Percentiles rank a stretch among this genome's conserved stretches.
Evolutionary conservation across 805 yeast species (phyloP).

Genomic region (Wickerhamomyces chambardii): DNA sequence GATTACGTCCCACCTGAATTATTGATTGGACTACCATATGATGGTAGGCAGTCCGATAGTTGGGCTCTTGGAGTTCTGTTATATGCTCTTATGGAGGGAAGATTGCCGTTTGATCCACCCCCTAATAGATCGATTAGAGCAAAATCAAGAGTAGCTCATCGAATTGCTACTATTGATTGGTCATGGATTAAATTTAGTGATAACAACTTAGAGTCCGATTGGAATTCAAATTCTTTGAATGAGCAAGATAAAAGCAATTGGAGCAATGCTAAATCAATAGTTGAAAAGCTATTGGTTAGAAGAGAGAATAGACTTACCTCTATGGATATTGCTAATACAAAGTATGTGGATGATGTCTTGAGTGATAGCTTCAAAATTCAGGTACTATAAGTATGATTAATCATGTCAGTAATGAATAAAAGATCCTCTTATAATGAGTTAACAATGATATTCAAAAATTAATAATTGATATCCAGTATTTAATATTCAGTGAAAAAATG

Average conservation of each 20-base stretch:
- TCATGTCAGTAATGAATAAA: no score
- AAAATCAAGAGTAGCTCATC: slow-evolving; percentile 61
- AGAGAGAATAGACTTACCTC: slow-evolving; percentile 34
- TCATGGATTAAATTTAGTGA: slow-evolving; percentile 54
- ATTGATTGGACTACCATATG: slow-evolving; percentile 82
- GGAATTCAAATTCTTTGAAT: slow-evolving; percentile 6
- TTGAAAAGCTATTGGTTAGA: slow-evolving; percentile 38
- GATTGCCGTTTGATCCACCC: slow-evolving; percentile 89
- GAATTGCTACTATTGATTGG: slow-evolving; percentile 94
- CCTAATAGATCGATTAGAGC: slow-evolving; percentile 41
- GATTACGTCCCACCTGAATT: slow-evolving; percentile 96
- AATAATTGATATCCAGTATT: no score
- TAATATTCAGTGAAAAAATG: no score
- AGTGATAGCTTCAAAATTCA: not conserved
- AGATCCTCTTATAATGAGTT: no score
- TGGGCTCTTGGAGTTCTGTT: slow-evolving; percentile 96
- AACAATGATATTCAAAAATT: no score
- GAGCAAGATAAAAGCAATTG: slow-evolving; percentile 20
- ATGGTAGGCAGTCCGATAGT: slow-evolving; percentile 84
- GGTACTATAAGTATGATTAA: no score
- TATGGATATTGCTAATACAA: slow-evolving; percentile 20
- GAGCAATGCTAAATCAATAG: slow-evolving; percentile 39
- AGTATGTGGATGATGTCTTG: slow-evolving; percentile 22
- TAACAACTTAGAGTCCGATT: slow-evolving; percentile 17
- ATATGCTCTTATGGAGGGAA: slow-evolving; percentile 73